These are phyloP conservation scores for Penicillium verhagenii DNA, from an alignment of 495 filamentous ascomycete genomes.

Conservation along the genomic window DNA sequence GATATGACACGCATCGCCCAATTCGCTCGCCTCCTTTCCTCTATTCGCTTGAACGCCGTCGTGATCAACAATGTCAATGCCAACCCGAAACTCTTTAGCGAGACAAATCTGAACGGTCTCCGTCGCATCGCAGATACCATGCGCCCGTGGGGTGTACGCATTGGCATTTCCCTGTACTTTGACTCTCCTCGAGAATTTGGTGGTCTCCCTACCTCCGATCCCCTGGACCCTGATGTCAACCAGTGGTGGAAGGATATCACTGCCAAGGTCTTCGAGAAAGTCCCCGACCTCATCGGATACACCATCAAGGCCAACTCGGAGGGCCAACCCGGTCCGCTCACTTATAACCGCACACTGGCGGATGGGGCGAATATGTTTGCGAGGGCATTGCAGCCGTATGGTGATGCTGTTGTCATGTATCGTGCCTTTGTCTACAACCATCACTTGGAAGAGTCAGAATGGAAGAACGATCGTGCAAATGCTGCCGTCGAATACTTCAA, in stretches of 20 bases:
- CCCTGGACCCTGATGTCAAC: slow-evolving; percentile 57
- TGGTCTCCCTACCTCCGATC: slow-evolving; percentile 61
- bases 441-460: slow-evolving; percentile 51
- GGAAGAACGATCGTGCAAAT: slow-evolving; percentile 68
- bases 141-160: slow-evolving; percentile 64
- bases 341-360: slow-evolving; percentile 67
- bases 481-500: slow-evolving; percentile 68
- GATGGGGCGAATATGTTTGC: slow-evolving; percentile 72
- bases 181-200: slow-evolving; percentile 59
- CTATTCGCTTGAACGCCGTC: slow-evolving; percentile 63
- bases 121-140: slow-evolving; percentile 61
- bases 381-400: slow-evolving; percentile 55
- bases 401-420: slow-evolving; percentile 65
- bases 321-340: slow-evolving; percentile 67
- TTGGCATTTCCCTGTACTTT: slow-evolving; percentile 68
- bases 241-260: slow-evolving; percentile 62
- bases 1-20: slow-evolving; percentile 58
- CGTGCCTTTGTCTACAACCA: slow-evolving; percentile 72
- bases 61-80: slow-evolving; percentile 76
- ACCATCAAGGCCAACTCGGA: slow-evolving; percentile 75
- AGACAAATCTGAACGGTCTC: slow-evolving; percentile 59
- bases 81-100: slow-evolving; percentile 53
- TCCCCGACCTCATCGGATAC: slow-evolving; percentile 69
- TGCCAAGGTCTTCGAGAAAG: slow-evolving; percentile 52
- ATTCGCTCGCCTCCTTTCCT: slow-evolving; percentile 69